A percentile compares a stretch with the other conserved stretches of the same genome.
phyloP scores from a whole-genome alignment of 2,329 filamentous ascomycete genomes.

The Aspergillus nomiae region DNA sequence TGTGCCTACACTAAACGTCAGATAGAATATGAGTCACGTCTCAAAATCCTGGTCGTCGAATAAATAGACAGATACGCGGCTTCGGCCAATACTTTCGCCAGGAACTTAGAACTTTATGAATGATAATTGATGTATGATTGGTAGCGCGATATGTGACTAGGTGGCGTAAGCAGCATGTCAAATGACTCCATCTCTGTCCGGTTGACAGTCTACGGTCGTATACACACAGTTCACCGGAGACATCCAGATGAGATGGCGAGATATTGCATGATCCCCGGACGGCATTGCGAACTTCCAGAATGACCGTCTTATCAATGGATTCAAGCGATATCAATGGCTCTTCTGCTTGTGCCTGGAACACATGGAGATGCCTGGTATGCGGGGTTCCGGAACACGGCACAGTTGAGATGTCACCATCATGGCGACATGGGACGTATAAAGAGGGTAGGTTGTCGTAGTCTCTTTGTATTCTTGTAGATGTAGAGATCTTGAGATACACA shows the following conservation, averaged over 20 bases:
- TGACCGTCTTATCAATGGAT: background rate
- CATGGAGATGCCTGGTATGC: background rate
- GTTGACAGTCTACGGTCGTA: background rate
- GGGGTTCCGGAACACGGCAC: background rate
- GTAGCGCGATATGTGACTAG: background rate
- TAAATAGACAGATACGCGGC: too few species aligned
- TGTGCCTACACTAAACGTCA: too few species aligned
- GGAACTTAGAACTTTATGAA: too few species aligned
- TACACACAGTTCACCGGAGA: background rate
- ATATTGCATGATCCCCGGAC: constrained; percentile 17
- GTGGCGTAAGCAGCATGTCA: background rate
- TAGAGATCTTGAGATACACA: background rate
- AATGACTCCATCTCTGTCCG: background rate
- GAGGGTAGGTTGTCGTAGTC: too few species aligned
- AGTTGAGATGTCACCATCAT: background rate
- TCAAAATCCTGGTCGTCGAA: too few species aligned
- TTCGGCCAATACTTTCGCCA: too few species aligned
- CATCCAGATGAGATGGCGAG: constrained; percentile 5
- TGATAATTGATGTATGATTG: background rate
- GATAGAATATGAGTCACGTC: too few species aligned
- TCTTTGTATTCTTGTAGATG: background rate
- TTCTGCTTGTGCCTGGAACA: background rate
- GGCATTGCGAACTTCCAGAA: constrained; percentile 10
- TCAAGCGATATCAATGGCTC: background rate
- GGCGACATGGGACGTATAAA: background rate